phyloP scores from a whole-genome alignment of 371 early-diverging fungal species.

The Pancytospora epiphaga region DNA sequence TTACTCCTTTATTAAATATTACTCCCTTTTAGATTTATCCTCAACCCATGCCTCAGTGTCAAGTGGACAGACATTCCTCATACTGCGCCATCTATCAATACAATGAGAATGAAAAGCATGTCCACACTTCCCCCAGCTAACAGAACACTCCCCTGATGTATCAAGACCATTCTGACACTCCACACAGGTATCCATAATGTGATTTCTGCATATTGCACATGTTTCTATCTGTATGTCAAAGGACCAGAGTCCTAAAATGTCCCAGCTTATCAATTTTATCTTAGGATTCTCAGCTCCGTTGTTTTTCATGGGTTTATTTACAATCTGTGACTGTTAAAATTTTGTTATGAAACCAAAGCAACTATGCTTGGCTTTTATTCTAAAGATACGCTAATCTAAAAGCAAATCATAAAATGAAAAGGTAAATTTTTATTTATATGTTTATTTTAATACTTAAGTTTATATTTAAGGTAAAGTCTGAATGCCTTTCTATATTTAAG shows the following conservation, averaged over 20 bases:
- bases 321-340: too few species aligned
- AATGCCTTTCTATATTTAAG: too few species aligned
- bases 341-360: too few species aligned
- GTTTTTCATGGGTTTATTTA: not conserved
- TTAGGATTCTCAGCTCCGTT: conserved; percentile 10
- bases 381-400: too few species aligned
- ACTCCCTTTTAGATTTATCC: conserved; percentile 64
- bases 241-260: conserved; percentile 61
- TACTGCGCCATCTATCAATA: conserved; percentile 93
- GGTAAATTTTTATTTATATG: too few species aligned
- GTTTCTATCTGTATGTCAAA: conserved; percentile 88
- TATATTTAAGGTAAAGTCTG: too few species aligned
- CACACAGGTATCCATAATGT: conserved; percentile 96
- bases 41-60: conserved; percentile 97
- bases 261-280: conserved; percentile 49
- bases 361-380: too few species aligned
- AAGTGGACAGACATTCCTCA: conserved; percentile 89
- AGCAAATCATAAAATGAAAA: too few species aligned
- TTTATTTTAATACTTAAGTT: too few species aligned
- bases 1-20: too few species aligned
- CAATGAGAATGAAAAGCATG: conserved; percentile 99
- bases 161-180: conserved; percentile 65
- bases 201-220: conserved; percentile 98
- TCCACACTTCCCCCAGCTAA: conserved; percentile 96
- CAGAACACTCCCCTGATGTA: conserved; percentile 82